Evolutionary conservation across 495 filamentous ascomycete species (phyloP), one percentile per base, ranked within the genome.

Genomic region (Glonium stellatum): DNA sequence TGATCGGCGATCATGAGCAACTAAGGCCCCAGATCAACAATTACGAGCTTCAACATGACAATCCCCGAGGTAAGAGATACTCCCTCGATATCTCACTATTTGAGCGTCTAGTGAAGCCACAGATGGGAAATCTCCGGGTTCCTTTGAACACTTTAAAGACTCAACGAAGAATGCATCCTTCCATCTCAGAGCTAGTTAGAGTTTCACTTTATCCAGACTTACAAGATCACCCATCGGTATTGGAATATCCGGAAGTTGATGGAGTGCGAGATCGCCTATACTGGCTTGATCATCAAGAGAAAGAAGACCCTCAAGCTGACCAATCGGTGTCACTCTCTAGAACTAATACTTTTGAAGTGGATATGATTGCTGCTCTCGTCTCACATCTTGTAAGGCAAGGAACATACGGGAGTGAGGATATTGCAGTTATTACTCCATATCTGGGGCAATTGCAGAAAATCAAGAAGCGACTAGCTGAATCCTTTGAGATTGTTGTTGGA

Each of bases 401-500:
- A 3, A 65, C 64, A 1, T 92, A 92, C 62, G n/a, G 66, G 37
- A 71, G 66, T 0, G 75, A 77, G 0, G 87, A 95, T 52, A 92
- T 95, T 68, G 87, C 89, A 1, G 82, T 95, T 9, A 62, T 95
- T 0, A 91, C 89, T 1, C 90, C 89, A 0, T 93, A 93, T 66
- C 70, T 83, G 0, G 85, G 86, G 10, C 89, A 95, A 65, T 73
- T 95, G 6, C 78, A 81, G 34, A 80, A 78, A 39, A 75, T 93
- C 27, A 75, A 79, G 6, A 71, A 73, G 19, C 73, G 69, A 35
- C 70, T 92, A 41, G 61, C 69, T 4, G 65, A 62, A 2, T 70
- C 76, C 13, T 84, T 51, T 54, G 82, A 84, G 42, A 82, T 93
- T 15, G 74, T 81, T 5, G 51, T 92, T 19, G 81, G 81, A 13